Percentiles rank a stretch among this genome's conserved stretches.
Conservation (phyloP, 164 flowering plant genomes). For the Stephania cephalantha region DNA sequence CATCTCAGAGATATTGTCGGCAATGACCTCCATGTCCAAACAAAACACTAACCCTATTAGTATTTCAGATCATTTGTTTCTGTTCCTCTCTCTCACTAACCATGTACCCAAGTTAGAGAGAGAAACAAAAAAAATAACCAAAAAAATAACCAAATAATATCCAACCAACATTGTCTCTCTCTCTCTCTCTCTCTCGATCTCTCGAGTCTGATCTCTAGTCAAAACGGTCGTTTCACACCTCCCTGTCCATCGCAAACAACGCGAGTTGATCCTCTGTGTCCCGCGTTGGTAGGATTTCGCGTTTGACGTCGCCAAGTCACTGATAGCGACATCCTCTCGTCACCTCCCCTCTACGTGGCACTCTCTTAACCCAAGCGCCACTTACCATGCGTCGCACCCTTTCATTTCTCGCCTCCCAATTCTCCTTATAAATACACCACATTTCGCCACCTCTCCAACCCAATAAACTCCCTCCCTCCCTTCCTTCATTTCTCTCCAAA, state of each 20-base stretch:
- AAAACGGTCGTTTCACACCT: background rate
- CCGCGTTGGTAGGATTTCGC: constrained; percentile 2
- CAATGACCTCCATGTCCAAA: background rate
- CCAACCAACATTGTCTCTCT: background rate
- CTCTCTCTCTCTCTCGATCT: background rate
- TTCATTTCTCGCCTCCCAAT: background rate
- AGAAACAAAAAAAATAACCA: background rate
- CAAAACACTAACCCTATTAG: background rate
- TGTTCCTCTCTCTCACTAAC: background rate
- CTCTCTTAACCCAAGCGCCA: background rate
- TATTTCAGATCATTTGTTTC: background rate
- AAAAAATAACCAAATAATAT: background rate
- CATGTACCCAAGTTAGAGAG: too few relatives aligned
- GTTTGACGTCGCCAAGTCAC: background rate
- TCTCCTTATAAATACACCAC: background rate
- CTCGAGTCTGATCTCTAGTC: background rate
- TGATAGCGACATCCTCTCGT: background rate
- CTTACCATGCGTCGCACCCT: background rate
- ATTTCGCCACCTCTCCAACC: background rate
- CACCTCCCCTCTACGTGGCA: background rate
- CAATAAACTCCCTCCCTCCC: background rate
- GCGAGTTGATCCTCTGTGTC: background rate
- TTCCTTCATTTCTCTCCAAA: background rate
- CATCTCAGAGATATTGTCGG: constrained; percentile 10
- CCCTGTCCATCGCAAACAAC: background rate